These are phyloP conservation scores for Psidium friedrichsthalianum DNA, from an alignment of 345 rosid genomes.

Conservation along the genomic window DNA sequence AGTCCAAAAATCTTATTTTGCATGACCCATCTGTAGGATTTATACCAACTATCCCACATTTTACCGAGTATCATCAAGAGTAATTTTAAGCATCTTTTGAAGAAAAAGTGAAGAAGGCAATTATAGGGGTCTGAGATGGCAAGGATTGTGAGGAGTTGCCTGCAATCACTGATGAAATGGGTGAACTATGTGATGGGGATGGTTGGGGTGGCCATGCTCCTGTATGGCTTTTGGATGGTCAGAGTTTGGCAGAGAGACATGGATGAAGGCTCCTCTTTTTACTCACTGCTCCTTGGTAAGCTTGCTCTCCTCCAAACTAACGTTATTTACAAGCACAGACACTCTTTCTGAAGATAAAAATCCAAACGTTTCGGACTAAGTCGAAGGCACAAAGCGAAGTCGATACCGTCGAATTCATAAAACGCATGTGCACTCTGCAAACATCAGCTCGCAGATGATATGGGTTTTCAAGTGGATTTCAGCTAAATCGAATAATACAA, in stretches of 20 bases:
- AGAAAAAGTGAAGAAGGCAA: background rate
- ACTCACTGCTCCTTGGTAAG: constrained; percentile 25
- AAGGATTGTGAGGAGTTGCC: constrained; percentile 15
- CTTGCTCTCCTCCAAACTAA: background rate
- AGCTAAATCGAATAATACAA: background rate
- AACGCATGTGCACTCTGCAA: background rate
- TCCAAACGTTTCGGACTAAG: background rate
- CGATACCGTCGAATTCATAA: background rate
- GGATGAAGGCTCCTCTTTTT: constrained; percentile 11
- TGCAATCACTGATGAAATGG: constrained; percentile 24
- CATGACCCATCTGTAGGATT: background rate
- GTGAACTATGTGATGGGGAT: constrained; percentile 33
- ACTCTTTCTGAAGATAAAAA: background rate
- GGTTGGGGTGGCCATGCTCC: constrained; percentile 37
- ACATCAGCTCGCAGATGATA: background rate
- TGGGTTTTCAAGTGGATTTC: background rate
- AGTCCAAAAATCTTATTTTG: background rate
- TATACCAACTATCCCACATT: background rate
- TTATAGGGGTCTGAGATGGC: constrained; percentile 4
- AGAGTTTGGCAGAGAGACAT: constrained; percentile 43
- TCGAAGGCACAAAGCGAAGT: background rate
- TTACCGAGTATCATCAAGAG: background rate
- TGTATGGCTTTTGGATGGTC: constrained; percentile 44
- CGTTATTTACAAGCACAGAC: background rate
- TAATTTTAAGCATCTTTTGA: background rate